Evolutionary conservation across 1,284 basidiomycete species (phyloP), one percentile per base, ranked within the genome.

Genomic region (Sanghuangporus weigelae): DNA sequence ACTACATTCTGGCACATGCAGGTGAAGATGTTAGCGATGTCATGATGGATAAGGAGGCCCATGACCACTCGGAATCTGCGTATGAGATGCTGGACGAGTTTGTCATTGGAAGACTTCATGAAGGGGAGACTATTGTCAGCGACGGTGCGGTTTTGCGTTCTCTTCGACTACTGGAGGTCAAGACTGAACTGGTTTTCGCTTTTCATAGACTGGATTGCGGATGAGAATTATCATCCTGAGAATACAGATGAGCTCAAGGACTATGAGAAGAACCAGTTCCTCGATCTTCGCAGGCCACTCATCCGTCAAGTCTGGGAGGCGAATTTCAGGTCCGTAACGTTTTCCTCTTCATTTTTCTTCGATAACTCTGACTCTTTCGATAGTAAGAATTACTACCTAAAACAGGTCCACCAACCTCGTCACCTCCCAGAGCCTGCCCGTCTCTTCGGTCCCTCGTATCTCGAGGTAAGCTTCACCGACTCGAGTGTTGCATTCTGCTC

Each of bases 341-440:
- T 48, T 76, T 72, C 48, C 19, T 48, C n/a, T 16, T 39, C 10
- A 36, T 59, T 31, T 39, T 8, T 40, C 19, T 14, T 57, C 54
- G 48, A 40, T 53, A n/a, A 36, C 26, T 14, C 6, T 51, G 8
- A 59, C 35, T 14, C 51, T 38, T 26, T 31, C 36, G 7, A n/a
- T 69, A 89, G 90, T 72, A 99, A 99, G 81, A 86, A 91, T 23
- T 99, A 97, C 74, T 99, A 99, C 75, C 81, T 99, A 59, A 85
- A 93, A 72, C 96, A 99, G 76, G 95, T 99, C 0, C 96, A 99
- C 76, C 94, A 96, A 76, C 93, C 96, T 7, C 87, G 96, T 56
- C 97, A 99, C 75, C 75, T 97, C 59, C 82, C 89, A 36, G 83
- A 95, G 55, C 89, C 94, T 11, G 95, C 95, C 0, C 86, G 92